Base-by-base conservation (phyloP, 2,329 filamentous ascomycete genomes). In the Nannizziopsis barbatae region DNA sequence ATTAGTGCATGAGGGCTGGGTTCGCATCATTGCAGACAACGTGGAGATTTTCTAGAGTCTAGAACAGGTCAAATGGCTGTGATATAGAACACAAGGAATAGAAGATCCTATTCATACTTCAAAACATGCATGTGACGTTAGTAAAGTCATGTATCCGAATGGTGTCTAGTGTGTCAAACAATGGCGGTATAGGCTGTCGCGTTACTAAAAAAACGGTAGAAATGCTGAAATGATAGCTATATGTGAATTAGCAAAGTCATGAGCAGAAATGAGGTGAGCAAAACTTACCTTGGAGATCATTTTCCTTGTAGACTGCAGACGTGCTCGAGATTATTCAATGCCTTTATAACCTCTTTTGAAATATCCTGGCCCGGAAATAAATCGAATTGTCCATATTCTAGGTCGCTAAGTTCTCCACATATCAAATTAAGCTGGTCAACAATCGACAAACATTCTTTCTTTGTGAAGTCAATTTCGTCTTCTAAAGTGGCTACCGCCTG, bases 381-480 rank as follows among this genome's bases (percentile, higher is more conserved):
- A 35, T 67, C 65, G 50, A 92, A 75, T 48, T 80, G 81, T 33
- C 88, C 87, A 59, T 92, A 90, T 40, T 85, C 80, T 48, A 94
- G 72, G 65, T 93, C 86, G 64, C 86, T 93, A 62, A 95, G 69
- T 42, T 77, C 79, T 30, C 83, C 83, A 12, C 92, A 75, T 0
- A 75, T 81, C 49, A 79, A 74, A 54, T 75, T 74, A 45, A 92
- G 75, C 9, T 78, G 75, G 3, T 75, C 70, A 5, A 84, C 64
- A 2, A 87, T 67, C 1, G 63, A 62, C 0, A 73, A 71, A 46
- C 83, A 79, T 55, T 90, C 82, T 31, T 75, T 69, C 56, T 86
- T 77, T 3, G 89, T 70, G 35, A 69, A 71, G 50, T 73, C 69
- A 48, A 90, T 78, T 59, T 92, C 83, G 15, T 72, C 72, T 58